Evolutionary conservation across 2,329 filamentous ascomycete genomes (phyloP).

Genomic region (Fusarium nanum): DNA sequence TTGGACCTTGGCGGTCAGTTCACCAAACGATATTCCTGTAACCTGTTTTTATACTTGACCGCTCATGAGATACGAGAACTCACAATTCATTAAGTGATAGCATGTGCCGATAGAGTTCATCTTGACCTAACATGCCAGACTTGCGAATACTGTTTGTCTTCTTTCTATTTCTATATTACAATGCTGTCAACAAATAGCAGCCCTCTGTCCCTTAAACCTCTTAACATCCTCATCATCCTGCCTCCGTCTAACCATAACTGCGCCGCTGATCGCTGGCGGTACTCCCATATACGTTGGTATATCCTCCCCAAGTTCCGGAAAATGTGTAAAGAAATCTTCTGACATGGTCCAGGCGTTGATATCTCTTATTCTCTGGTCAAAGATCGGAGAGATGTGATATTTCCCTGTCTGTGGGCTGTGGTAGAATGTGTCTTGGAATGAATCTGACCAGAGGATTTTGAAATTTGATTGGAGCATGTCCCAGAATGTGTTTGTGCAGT

Average conservation of each 20-base stretch:
- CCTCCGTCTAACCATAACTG: background rate
- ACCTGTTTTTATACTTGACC: too few relatives aligned
- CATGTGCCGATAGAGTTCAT: too few relatives aligned
- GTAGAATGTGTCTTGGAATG: slow-evolving; percentile 45
- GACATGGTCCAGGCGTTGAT: slow-evolving; percentile 48
- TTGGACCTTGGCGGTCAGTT: too few relatives aligned
- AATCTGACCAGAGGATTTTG: slow-evolving; percentile 43
- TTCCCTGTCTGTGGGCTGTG: slow-evolving; percentile 41
- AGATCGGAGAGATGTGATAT: slow-evolving; percentile 42
- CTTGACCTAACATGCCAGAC: background rate
- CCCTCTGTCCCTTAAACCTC: background rate
- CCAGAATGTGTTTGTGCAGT: slow-evolving; percentile 49
- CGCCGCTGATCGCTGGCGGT: background rate
- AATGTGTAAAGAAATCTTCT: slow-evolving; percentile 43
- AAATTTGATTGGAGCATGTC: slow-evolving; percentile 39
- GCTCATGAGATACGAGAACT: too few relatives aligned
- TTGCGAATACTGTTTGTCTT: background rate
- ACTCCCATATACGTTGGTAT: slow-evolving; percentile 36
- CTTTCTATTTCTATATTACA: background rate
- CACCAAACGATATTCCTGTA: too few relatives aligned
- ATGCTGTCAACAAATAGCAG: slow-evolving; percentile 4
- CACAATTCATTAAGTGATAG: too few relatives aligned
- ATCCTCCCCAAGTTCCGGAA: slow-evolving; percentile 49
- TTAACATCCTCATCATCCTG: background rate
- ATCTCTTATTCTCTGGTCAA: slow-evolving; percentile 44